A percentile compares a stretch with the other conserved stretches of the same genome.
Conservation (phyloP, 139 green algal species). For the Gonium pectorale region DNA sequence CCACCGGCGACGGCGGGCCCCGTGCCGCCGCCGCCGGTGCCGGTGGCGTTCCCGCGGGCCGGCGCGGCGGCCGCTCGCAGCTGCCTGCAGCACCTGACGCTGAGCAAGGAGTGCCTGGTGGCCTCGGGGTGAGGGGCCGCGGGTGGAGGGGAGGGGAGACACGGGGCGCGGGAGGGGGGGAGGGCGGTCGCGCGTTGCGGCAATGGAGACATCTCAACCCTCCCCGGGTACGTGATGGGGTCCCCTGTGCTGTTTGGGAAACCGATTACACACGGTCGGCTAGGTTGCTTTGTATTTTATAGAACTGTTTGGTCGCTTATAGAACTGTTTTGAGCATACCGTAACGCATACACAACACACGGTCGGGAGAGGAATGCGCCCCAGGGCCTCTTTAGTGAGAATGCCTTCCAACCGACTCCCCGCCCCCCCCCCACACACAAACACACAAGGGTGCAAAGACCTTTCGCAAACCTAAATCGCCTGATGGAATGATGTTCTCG, state of each 20-base stretch:
- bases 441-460: too few species aligned
- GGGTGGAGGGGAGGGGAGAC: background rate
- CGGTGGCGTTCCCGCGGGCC: background rate
- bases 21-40: background rate
- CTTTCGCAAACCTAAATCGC: too few species aligned
- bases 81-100: constrained; percentile 19
- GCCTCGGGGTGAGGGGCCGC: background rate
- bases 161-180: background rate
- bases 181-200: background rate
- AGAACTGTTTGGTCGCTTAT: too few species aligned
- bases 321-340: too few species aligned
- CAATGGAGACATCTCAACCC: background rate
- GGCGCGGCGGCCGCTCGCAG: background rate
- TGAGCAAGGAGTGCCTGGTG: constrained; percentile 40
- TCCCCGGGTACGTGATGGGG: background rate
- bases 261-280: too few species aligned
- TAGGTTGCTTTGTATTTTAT: too few species aligned
- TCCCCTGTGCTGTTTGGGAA: too few species aligned
- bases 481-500: background rate
- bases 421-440: too few species aligned
- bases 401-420: too few species aligned
- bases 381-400: too few species aligned
- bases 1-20: background rate
- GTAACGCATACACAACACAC: too few species aligned
- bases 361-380: too few species aligned